phyloP scores from a whole-genome alignment of 2,329 filamentous ascomycete genomes.

The Erysiphe pulchra region DNA sequence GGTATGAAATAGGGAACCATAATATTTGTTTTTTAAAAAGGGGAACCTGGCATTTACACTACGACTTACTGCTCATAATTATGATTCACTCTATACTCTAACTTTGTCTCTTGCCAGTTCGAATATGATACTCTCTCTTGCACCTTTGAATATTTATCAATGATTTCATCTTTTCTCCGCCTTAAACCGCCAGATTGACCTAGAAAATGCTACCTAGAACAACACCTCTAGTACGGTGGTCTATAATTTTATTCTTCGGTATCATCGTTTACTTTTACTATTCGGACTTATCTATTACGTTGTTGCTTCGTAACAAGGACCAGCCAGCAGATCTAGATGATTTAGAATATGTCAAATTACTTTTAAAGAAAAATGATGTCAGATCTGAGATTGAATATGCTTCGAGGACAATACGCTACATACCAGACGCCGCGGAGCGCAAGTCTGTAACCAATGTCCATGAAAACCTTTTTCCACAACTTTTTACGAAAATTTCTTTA shows the following conservation, averaged over 20 bases:
- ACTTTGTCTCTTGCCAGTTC: too few relatives aligned
- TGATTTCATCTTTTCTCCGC: neutral
- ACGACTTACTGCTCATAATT: too few relatives aligned
- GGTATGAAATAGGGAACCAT: too few relatives aligned
- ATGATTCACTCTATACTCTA: too few relatives aligned
- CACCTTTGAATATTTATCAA: neutral
- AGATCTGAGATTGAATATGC: conserved; percentile 10
- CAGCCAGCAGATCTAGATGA: conserved; percentile 3
- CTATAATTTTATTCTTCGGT: neutral
- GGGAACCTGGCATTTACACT: too few relatives aligned
- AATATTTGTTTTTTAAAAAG: too few relatives aligned
- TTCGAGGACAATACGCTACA: conserved; percentile 10
- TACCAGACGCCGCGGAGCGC: conserved; percentile 8
- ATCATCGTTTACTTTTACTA: conserved; percentile 1
- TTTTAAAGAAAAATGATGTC: conserved; percentile 8
- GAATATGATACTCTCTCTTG: neutral
- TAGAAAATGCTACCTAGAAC: conserved; percentile 1
- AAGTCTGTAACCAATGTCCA: conserved; percentile 8
- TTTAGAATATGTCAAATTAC: conserved; percentile 5
- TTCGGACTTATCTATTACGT: neutral
- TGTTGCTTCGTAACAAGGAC: neutral
- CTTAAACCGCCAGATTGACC: neutral
- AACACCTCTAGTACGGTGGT: conserved; percentile 1
- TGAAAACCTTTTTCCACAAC: conserved; percentile 8
- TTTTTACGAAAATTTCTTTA: conserved; percentile 7